Evolutionary conservation across 768 basidiomycete species (phyloP).

Genomic region (Mycena rebaudengoi): DNA sequence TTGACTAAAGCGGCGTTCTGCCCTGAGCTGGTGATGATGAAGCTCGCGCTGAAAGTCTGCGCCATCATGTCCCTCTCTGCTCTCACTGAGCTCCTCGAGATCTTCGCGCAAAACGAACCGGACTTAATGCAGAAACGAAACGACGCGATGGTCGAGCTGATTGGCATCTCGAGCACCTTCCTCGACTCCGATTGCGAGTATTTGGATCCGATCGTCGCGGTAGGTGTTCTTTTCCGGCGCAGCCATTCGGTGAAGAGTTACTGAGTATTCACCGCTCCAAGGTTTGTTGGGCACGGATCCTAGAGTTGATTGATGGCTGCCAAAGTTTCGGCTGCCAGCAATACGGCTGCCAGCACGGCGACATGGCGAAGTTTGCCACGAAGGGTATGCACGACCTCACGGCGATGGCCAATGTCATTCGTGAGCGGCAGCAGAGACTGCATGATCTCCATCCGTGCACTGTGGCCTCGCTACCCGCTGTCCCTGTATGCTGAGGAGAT

Average conservation of each 20-base stretch:
- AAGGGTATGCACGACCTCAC: neutral
- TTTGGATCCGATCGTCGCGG: slow-evolving; percentile 7
- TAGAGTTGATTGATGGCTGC: neutral
- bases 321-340: neutral
- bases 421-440: neutral
- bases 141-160: slow-evolving; percentile 8
- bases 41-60: slow-evolving; percentile 13
- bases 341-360: neutral
- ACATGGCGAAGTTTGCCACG: neutral
- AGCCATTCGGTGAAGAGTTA: neutral
- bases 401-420: slow-evolving; percentile 6
- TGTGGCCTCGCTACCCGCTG: too few relatives aligned
- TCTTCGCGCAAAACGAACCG: slow-evolving; percentile 21
- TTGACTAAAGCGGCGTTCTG: slow-evolving; percentile 8
- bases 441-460: too few relatives aligned
- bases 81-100: slow-evolving; percentile 35
- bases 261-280: neutral
- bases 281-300: neutral
- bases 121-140: slow-evolving; percentile 5
- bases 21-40: neutral
- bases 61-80: slow-evolving; percentile 3
- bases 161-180: slow-evolving; percentile 13
- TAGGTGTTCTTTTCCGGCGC: neutral
- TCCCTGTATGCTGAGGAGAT: too few relatives aligned
- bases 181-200: slow-evolving; percentile 2